phyloP scores from a whole-genome alignment of 768 basidiomycete species.

The Calvatia gigantea region DNA sequence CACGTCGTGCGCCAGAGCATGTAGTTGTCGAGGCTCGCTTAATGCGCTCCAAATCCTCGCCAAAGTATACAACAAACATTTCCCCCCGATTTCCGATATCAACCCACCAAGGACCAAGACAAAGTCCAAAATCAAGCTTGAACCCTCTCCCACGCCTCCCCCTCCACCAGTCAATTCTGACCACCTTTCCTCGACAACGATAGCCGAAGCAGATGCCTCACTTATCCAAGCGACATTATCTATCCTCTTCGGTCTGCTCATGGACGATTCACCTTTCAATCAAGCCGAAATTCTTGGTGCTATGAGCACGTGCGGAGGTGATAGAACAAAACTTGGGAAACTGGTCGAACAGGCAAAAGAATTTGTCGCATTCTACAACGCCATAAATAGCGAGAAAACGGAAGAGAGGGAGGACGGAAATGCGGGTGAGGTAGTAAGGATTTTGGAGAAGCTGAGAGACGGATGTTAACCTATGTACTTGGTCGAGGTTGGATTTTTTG shows the following conservation, averaged over 20 bases:
- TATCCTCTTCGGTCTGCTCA: slow-evolving; percentile 63
- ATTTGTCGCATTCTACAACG: slow-evolving; percentile 46
- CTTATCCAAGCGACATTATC: slow-evolving; percentile 74
- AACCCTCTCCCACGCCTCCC: slow-evolving; percentile 14
- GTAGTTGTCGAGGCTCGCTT: slow-evolving; percentile 45
- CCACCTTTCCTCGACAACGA: background rate
- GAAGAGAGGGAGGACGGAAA: slow-evolving; percentile 36
- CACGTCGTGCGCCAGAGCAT: slow-evolving; percentile 46
- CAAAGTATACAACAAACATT: slow-evolving; percentile 42
- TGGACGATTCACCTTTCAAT: slow-evolving; percentile 35
- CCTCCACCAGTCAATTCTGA: slow-evolving; percentile 13
- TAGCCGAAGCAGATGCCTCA: slow-evolving; percentile 35
- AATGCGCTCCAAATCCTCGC: slow-evolving; percentile 50
- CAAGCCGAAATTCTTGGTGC: slow-evolving; percentile 29
- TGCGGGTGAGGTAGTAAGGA: slow-evolving; percentile 48
- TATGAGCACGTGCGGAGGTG: slow-evolving; percentile 17
- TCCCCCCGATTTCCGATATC: slow-evolving; percentile 13
- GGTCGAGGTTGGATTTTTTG: too few species aligned
- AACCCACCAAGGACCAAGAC: slow-evolving; percentile 3
- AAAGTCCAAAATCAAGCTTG: slow-evolving; percentile 16
- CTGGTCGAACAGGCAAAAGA: slow-evolving; percentile 43
- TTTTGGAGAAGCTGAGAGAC: slow-evolving; percentile 44
- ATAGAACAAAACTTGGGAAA: slow-evolving; percentile 25
- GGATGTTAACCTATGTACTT: background rate
- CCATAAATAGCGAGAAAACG: slow-evolving; percentile 21